Evolutionary conservation across 2,329 filamentous ascomycete species (phyloP).

Genomic region (Lecanicillium sp.): DNA sequence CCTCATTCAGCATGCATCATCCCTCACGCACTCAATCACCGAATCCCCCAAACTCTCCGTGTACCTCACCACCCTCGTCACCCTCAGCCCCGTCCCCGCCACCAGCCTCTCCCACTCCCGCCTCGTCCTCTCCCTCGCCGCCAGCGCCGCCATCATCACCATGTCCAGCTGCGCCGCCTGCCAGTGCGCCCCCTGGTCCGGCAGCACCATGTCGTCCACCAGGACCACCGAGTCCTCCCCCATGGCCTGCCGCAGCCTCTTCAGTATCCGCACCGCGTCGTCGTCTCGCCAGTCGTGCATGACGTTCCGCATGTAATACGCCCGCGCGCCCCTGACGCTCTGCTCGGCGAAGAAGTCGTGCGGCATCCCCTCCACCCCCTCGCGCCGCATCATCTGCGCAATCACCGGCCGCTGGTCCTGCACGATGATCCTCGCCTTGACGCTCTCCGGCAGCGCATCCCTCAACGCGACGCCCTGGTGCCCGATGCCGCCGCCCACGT

Average conservation of each 20-base stretch:
- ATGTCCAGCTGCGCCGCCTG: conserved; percentile 6
- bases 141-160: conserved; percentile 19
- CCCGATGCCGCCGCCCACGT: conserved; percentile 12
- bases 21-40: conserved; percentile 20
- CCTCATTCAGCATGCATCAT: too few species aligned
- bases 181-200: background rate
- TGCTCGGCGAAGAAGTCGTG: conserved; percentile 35
- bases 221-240: conserved; percentile 3
- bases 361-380: conserved; percentile 21
- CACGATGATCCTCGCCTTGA: conserved; percentile 22
- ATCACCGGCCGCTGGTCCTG: conserved; percentile 24
- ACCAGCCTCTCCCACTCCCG: conserved; percentile 3
- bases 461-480: background rate
- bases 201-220: conserved; percentile 12
- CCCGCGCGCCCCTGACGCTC: conserved; percentile 33
- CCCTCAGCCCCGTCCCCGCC: background rate
- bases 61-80: conserved; percentile 15
- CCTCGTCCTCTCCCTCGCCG: background rate
- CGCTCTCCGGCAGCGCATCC: background rate
- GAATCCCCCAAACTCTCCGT: conserved; percentile 26
- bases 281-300: conserved; percentile 45
- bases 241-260: conserved; percentile 19
- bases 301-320: conserved; percentile 42
- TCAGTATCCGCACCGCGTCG: conserved; percentile 28
- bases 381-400: conserved; percentile 15